Evolutionary conservation across 75 land plant species (phyloP).

Genomic region (Pseudotsuga menziesii): DNA sequence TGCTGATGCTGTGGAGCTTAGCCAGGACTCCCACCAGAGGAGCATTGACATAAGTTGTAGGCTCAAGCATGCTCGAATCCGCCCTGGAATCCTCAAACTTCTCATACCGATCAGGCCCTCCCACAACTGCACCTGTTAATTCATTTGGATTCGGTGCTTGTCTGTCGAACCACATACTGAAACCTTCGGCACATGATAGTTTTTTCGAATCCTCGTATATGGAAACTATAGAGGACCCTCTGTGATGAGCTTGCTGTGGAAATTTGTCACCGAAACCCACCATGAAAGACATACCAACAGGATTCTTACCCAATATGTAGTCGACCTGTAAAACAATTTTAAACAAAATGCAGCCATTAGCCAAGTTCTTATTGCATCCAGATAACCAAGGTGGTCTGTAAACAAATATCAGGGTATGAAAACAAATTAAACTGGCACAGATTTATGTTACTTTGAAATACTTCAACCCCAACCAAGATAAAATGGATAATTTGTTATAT

Average conservation of each 20-base stretch:
- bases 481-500: no score
- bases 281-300: slow-evolving; percentile 57
- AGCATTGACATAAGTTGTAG: slow-evolving; percentile 76
- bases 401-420: no score
- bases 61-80: slow-evolving; percentile 50
- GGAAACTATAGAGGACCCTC: slow-evolving; percentile 69
- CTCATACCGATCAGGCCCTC: slow-evolving; percentile 72
- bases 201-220: not conserved
- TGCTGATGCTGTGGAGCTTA: slow-evolving; percentile 23
- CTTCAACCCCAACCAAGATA: no score
- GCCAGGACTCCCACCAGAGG: slow-evolving; percentile 63
- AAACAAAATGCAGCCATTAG: not conserved
- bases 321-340: slow-evolving; percentile 35
- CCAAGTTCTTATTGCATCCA: no score
- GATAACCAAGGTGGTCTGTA: no score
- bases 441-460: no score
- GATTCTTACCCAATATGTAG: slow-evolving; percentile 63
- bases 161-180: slow-evolving; percentile 40
- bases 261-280: slow-evolving; percentile 59
- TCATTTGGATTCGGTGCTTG: slow-evolving; percentile 54
- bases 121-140: slow-evolving; percentile 76
- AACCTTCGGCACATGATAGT: slow-evolving; percentile 59
- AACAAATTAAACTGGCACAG: no score
- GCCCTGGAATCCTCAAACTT: slow-evolving; percentile 50
- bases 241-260: slow-evolving; percentile 71